Percentiles rank a stretch among this genome's conserved stretches.
Evolutionary conservation across 106 monocot genomes (phyloP).

Genomic region (Gastrodia elata): DNA sequence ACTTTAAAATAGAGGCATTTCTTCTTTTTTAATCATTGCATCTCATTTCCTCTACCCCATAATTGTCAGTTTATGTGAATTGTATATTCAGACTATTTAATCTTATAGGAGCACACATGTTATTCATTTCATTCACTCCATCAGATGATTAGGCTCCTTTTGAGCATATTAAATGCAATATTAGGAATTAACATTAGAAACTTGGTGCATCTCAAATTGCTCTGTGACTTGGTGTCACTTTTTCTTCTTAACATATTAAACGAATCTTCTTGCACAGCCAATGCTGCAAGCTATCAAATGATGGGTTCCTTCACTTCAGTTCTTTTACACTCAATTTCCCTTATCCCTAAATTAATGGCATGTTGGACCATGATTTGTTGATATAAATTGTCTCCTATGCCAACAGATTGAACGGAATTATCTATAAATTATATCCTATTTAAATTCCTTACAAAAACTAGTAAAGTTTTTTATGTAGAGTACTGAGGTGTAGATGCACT

Average conservation of each 20-base stretch:
- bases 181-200: not conserved
- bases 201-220: not conserved
- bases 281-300: not conserved
- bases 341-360: not conserved
- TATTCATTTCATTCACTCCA: too few relatives aligned
- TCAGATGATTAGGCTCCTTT: not conserved
- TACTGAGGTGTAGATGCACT: not conserved
- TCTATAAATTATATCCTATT: not conserved
- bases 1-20: too few relatives aligned
- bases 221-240: not conserved
- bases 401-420: not conserved
- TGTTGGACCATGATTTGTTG: not conserved
- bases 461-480: not conserved
- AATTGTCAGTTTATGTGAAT: too few relatives aligned
- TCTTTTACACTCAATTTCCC: not conserved
- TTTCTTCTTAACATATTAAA: not conserved
- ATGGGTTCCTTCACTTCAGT: not conserved
- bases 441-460: not conserved
- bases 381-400: not conserved
- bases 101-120: too few relatives aligned
- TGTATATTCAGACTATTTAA: too few relatives aligned
- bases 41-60: too few relatives aligned
- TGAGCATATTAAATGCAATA: not conserved
- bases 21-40: too few relatives aligned
- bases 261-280: not conserved